Percentiles rank a stretch among this genome's conserved stretches.
Conservation (phyloP, 129 eudicot species). For the Oenanthe sinensis region DNA sequence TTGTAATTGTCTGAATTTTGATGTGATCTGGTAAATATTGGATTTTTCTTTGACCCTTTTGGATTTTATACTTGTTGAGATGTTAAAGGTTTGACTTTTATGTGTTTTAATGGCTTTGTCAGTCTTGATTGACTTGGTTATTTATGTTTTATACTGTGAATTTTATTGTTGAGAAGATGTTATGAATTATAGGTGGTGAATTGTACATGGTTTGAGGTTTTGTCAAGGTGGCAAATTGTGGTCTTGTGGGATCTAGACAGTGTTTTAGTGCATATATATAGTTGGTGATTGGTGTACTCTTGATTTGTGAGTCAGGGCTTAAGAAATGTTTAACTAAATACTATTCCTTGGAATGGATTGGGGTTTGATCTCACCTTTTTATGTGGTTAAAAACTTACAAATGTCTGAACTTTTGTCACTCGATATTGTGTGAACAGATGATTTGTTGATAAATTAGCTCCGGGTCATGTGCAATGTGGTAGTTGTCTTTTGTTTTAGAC, state of each 20-base stretch:
- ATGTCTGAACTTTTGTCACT: background rate
- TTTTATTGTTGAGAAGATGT: background rate
- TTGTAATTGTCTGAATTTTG: background rate
- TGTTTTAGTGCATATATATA: background rate
- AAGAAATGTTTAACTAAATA: background rate
- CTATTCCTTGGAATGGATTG: background rate
- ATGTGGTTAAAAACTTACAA: background rate
- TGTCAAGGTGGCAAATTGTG: background rate
- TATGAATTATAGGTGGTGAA: background rate
- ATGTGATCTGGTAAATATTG: background rate
- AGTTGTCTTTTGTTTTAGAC: background rate
- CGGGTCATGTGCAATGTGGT: background rate
- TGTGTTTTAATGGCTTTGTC: background rate
- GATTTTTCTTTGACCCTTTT: background rate
- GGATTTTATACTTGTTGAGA: background rate
- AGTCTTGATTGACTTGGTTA: background rate
- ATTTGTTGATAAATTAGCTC: background rate
- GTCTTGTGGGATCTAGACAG: background rate
- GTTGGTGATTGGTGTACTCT: background rate
- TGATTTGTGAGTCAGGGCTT: background rate
- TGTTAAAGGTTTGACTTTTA: conserved; percentile 6
- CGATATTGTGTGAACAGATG: background rate
- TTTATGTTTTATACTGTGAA: background rate
- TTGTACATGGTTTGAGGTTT: background rate
- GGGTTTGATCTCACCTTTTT: background rate